A percentile compares a stretch with the other conserved stretches of the same genome.
Conservation (phyloP, 2,329 filamentous ascomycete species). For the Colletotrichum magnum region DNA sequence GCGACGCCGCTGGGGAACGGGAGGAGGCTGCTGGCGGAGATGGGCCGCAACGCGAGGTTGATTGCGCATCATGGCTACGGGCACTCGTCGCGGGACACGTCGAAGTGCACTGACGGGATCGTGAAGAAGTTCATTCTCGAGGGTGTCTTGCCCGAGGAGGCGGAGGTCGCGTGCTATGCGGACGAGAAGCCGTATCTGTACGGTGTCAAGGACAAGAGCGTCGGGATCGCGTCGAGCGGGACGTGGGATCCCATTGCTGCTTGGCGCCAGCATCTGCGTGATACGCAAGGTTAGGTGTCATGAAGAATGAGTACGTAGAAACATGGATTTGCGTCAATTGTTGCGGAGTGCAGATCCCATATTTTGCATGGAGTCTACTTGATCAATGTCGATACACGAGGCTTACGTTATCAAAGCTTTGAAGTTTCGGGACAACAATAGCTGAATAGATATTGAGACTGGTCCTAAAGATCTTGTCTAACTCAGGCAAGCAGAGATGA, state of each 20-base stretch:
- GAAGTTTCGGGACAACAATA: too few species aligned
- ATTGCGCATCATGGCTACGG: constrained; percentile 66
- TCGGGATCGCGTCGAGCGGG: not conserved
- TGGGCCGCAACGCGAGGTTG: constrained; percentile 63
- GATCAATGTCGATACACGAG: too few species aligned
- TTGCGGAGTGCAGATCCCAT: too few species aligned
- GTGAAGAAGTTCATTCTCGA: constrained; percentile 57
- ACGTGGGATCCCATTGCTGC: constrained; percentile 17
- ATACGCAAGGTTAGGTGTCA: not conserved
- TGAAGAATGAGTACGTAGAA: too few species aligned
- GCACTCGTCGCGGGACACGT: constrained; percentile 61
- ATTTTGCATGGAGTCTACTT: too few species aligned
- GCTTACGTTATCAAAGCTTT: too few species aligned
- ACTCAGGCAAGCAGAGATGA: too few species aligned
- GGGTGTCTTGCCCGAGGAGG: constrained; percentile 55
- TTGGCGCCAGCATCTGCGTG: constrained; percentile 19
- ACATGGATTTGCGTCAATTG: too few species aligned
- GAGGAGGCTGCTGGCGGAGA: constrained; percentile 57
- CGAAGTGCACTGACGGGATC: constrained; percentile 60
- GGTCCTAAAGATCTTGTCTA: too few species aligned
- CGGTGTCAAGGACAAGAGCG: constrained; percentile 44
- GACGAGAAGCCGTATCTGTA: constrained; percentile 64
- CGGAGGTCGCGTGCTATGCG: constrained; percentile 62
- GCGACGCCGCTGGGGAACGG: constrained; percentile 65
- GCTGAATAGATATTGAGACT: too few species aligned